Base-by-base conservation (phyloP, 192 early-diverging fungal species). In the Lobosporangium transversale region DNA sequence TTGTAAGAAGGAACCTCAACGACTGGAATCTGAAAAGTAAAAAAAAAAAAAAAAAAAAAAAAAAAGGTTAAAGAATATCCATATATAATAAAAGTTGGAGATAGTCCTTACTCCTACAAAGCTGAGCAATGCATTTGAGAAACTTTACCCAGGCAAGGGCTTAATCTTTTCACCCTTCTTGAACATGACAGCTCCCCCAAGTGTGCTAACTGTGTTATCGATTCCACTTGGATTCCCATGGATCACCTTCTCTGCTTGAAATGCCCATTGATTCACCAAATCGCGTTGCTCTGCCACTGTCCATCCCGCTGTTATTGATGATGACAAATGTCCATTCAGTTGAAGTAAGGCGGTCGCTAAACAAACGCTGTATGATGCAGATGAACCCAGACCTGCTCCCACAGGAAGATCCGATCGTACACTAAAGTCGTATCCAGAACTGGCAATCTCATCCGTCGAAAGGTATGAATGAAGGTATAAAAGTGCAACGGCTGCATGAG, bases 161-260 rank as follows among this genome's bases (percentile, higher is more conserved):
- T 75, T 63, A 42, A 75, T 75, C 44, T 71, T 62, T 17, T 63
- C 62, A n/a, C 63, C 71, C 63, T 75, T 75, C 53, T 62, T 75
- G 63, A 75, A 75, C 49, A 59, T 59, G 20, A 75, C 71, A 0
- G 71, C 64, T 26, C 70, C 79, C 83, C 97, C 97, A 78, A 84
- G 95, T 23, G 94, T 94, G 55, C 89, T 86, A 10, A 98, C 85
- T 20, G 95, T 83, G 70, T 99, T 99, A 69, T 99, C 98, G 14
- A 99, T 87, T 1, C 98, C 98, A 26, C 93, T 95, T 6, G 97
- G 96, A 31, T 91, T 94, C 10, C 96, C 96, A 66, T 99, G 98
- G 15, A 97, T 91, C 11, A 99, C 92, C 75, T 95, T 91, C 75
- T 99, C 98, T 2, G 94, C 90, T 53, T 86, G 85, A 70, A 93